Evolutionary conservation across 148 eudicot species (phyloP), one percentile per base, ranked within the genome.

Genomic region (Mesembryanthemum crystallinum): DNA sequence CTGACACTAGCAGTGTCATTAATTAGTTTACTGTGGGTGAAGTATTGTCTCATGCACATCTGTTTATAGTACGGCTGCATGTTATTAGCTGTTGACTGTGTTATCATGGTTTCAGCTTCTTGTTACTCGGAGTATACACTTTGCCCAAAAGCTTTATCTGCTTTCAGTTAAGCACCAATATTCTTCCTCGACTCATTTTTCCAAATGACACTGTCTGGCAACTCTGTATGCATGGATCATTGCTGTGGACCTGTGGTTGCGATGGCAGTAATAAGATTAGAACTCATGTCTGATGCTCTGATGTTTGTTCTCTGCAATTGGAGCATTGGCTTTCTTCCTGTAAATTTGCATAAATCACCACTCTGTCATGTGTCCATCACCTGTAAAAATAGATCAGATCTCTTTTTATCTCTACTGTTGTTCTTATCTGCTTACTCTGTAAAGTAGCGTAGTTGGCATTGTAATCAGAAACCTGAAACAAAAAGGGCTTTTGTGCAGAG

Each of bases 401-500:
- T 4, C 21, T 10, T n/a, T 6, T 9, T 24, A 27, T 24, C 21
- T 63, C 33, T 13, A 29, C 42, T 64, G 61, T 64, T 6, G 33
- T 28, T 35, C 21, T 52, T 58, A 64, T 71, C 71, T 65, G n/a
- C 71, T 59, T 57, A 61, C 4, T 23, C 8, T 21, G 25, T 35
- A 28, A 17, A 35, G 29, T 39, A n/a, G 49, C 24, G 4, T 32
- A 66, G 4, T 39, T 15, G 29, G 13, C 17, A 14, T 32, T 64
- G n/a, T 69, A 73, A 58, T 25, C 43, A 37, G 60, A 60, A 60
- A 64, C 27, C 69, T 81, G 30, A 76, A 57, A 67, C 24, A 43
- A 28, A 18, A 65, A 27, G 61, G 27, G 10, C 66, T 67, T 52
- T 17, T 71, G 30, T 84, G 77, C 83, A 96, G 99, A 96, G 81